Base-by-base conservation (phyloP, 2,329 filamentous ascomycete genomes). In the Blumeria hordei region DNA sequence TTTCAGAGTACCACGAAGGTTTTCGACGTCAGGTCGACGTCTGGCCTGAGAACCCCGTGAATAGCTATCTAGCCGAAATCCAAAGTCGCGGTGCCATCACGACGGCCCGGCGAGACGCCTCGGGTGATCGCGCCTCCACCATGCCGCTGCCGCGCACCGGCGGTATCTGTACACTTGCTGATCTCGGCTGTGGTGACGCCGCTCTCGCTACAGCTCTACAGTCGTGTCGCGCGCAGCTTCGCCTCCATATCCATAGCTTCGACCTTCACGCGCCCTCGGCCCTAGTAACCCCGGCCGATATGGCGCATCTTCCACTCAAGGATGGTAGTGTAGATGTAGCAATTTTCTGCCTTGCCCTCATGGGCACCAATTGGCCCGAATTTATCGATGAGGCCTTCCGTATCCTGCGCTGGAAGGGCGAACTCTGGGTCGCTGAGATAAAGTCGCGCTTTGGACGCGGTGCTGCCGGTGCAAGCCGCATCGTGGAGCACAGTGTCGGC, bases 341-440 rank as follows among this genome's bases (percentile, higher is more conserved):
- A 52, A 81, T 98, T 61, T 96, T 96, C 72, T 98, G 92, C 68
- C 76, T 98, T 35, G 92, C 90, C 53, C 77, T 98, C 57, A 98
- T 98, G 92, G 92, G 92, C 64, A 98, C 92, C 55, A 98, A 98
- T 70, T 98, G 92, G 90, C 77, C 94, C 54, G 81, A 87, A 62
- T 96, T 98, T 67, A 77, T 98, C 63, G 92, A 96, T 69, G 92
- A 98, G 70, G 90, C 90, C 12, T 94, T 87, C 72, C 81, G 92
- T 55, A 75, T 96, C 54, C 75, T 98, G 58, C 83, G 87, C 64
- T 88, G 88, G 77, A 90, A 92, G 65, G 92, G 92, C 61, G 92
- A 98, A 72, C 80, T 94, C 55, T 98, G 92, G 92, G 78, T 98
- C 54, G 85, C 87, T 51, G 92, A 98, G 70, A 95, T 98, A 69